A percentile compares a stretch with the other conserved stretches of the same genome.
These are phyloP conservation scores for Ophiocordyceps robertsii DNA, from an alignment of 2,329 filamentous ascomycete genomes.

Conservation along the genomic window DNA sequence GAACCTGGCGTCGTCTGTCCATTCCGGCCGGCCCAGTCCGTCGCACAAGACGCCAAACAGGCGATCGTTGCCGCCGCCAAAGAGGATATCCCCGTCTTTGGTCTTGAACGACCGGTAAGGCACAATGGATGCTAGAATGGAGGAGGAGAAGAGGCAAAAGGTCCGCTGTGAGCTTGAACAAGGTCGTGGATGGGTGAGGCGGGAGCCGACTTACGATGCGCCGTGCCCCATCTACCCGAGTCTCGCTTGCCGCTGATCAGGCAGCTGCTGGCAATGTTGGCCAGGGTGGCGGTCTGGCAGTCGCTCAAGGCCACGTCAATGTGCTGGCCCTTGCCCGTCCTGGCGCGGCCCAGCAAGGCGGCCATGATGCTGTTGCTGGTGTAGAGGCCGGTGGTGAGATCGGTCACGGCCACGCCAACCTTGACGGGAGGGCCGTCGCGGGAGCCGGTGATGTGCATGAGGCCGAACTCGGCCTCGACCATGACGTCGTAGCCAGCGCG, in stretches of 20 bases:
- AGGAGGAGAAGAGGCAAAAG: not conserved
- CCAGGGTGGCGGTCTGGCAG: conserved; percentile 84
- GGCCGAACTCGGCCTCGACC: conserved; percentile 94
- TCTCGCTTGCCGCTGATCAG: conserved; percentile 82
- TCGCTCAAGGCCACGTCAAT: conserved; percentile 87
- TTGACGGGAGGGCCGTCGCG: conserved; percentile 87
- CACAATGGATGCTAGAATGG: conserved; percentile 69
- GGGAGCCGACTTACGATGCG: conserved; percentile 55
- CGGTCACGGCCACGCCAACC: conserved; percentile 92
- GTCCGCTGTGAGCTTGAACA: not conserved
- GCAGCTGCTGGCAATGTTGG: conserved; percentile 90
- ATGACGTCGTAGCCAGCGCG: conserved; percentile 97
- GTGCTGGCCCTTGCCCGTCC: conserved; percentile 73
- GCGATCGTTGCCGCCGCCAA: conserved; percentile 60
- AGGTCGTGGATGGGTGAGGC: not conserved
- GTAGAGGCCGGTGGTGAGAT: conserved; percentile 89
- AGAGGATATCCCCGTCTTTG: conserved; percentile 54
- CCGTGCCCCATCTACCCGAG: conserved; percentile 85
- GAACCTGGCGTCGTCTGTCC: conserved; percentile 47
- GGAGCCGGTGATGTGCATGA: conserved; percentile 96
- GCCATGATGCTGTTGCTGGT: conserved; percentile 95
- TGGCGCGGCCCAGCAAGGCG: conserved; percentile 62
- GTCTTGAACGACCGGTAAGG: conserved; percentile 80
- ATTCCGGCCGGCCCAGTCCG: conserved; percentile 41
- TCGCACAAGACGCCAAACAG: conserved; percentile 54